Conservation (phyloP, 768 basidiomycete species). For the Glaciozyma martinii region DNA sequence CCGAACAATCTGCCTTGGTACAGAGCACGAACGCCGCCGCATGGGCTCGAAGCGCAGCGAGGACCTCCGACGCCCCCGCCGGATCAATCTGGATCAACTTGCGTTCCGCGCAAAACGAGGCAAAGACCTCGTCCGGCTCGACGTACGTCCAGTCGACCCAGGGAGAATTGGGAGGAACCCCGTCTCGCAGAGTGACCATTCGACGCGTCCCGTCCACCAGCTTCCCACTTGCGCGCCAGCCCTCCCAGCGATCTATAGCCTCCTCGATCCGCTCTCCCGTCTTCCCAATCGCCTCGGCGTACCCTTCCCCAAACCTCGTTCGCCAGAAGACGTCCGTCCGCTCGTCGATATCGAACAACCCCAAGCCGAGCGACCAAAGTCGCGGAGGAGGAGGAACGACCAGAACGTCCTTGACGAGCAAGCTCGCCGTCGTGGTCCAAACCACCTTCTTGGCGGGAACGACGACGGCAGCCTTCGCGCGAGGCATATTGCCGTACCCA, state of each 20-base stretch:
- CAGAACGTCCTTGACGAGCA: slow-evolving; percentile 26
- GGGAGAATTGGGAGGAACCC: slow-evolving; percentile 9
- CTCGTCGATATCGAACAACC: slow-evolving; percentile 16
- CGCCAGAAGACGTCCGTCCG: slow-evolving; percentile 15
- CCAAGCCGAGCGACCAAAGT: slow-evolving; percentile 16
- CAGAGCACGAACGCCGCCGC: slow-evolving; percentile 5
- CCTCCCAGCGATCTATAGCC: slow-evolving; percentile 12
- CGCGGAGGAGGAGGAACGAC: slow-evolving; percentile 20
- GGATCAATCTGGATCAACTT: slow-evolving; percentile 49
- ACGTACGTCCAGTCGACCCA: neutral
- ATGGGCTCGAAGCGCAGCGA: slow-evolving; percentile 50
- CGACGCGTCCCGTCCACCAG: slow-evolving; percentile 8
- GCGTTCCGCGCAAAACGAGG: slow-evolving; percentile 37
- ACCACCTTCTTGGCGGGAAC: neutral
- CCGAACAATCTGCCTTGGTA: slow-evolving; percentile 13
- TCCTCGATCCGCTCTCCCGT: slow-evolving; percentile 7
- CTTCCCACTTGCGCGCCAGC: slow-evolving; percentile 16
- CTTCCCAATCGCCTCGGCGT: slow-evolving; percentile 9
- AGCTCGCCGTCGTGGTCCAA: neutral
- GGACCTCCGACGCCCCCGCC: slow-evolving; percentile 58
- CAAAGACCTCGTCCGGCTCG: slow-evolving; percentile 42
- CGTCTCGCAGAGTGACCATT: slow-evolving; percentile 27
- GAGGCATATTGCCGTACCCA: slow-evolving; percentile 6
- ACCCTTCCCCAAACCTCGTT: slow-evolving; percentile 19
- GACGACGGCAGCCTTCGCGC: slow-evolving; percentile 2